Percentiles rank a stretch among this genome's conserved stretches.
Evolutionary conservation across 106 monocot species (phyloP).

Genomic region (Posidonia australis): DNA sequence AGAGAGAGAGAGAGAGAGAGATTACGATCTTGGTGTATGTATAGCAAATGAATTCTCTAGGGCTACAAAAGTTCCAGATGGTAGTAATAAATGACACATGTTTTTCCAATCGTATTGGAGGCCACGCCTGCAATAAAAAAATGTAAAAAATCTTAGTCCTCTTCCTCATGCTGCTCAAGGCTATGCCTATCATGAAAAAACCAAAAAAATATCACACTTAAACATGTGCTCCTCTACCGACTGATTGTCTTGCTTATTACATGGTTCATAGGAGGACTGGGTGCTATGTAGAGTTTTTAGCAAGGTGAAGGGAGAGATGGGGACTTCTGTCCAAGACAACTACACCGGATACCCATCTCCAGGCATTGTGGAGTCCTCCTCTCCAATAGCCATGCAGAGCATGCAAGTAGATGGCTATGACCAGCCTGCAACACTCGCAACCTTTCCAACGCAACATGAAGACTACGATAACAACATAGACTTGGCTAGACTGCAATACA

Average conservation of each 20-base stretch:
- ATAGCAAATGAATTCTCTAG: too few relatives aligned
- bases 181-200: not conserved
- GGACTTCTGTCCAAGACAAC: not conserved
- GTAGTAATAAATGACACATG: too few relatives aligned
- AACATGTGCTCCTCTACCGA: too few relatives aligned
- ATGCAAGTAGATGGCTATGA: not conserved
- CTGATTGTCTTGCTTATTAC: not conserved
- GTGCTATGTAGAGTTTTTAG: conserved; percentile 16
- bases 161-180: too few relatives aligned
- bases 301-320: conserved; percentile 4
- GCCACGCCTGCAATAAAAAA: too few relatives aligned
- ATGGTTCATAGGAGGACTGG: conserved; percentile 12
- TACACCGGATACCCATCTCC: not conserved
- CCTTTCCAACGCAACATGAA: conserved; percentile 1
- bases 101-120: too few relatives aligned
- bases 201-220: too few relatives aligned
- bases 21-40: too few relatives aligned
- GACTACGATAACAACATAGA: not conserved
- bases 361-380: not conserved
- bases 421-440: not conserved
- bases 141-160: too few relatives aligned
- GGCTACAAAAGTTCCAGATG: too few relatives aligned
- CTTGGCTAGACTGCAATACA: not conserved
- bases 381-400: not conserved
- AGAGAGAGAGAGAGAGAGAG: too few relatives aligned